Evolutionary conservation across 805 yeast genomes (phyloP).

Genomic region (Metschnikowia koreensis): DNA sequence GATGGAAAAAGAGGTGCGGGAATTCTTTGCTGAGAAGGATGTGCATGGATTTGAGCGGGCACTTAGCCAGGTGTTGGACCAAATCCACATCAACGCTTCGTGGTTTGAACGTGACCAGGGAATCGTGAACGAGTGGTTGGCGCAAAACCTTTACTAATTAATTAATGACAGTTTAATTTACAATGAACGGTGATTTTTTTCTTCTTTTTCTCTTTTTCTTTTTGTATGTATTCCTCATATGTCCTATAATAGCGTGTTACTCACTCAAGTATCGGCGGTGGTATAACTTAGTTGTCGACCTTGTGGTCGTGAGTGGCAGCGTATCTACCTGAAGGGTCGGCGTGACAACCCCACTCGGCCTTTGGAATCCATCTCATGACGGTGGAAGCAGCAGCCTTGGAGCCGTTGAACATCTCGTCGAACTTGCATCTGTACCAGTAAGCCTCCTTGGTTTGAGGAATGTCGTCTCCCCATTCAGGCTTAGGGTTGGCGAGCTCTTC

Average conservation of each 20-base stretch:
- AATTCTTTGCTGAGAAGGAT: slow-evolving; percentile 47
- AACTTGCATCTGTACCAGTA: slow-evolving; percentile 98
- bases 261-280: neutral
- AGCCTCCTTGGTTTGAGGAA: slow-evolving; percentile 98
- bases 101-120: slow-evolving; percentile 51
- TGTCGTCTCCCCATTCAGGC: slow-evolving; percentile 93
- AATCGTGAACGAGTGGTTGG: slow-evolving; percentile 46
- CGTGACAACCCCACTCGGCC: slow-evolving; percentile 99
- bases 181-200: too few relatives aligned
- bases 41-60: slow-evolving; percentile 55
- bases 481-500: slow-evolving; percentile 89
- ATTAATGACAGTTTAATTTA: neutral
- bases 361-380: slow-evolving; percentile 99
- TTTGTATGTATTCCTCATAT: neutral
- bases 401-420: slow-evolving; percentile 82
- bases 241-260: neutral
- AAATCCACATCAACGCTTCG: slow-evolving; percentile 44
- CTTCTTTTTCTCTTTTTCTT: neutral
- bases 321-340: slow-evolving; percentile 97
- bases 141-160: slow-evolving; percentile 7
- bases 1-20: slow-evolving; percentile 29
- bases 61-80: slow-evolving; percentile 54
- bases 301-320: slow-evolving; percentile 80
- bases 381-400: slow-evolving; percentile 88
- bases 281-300: slow-evolving; percentile 25